Evolutionary conservation across 805 yeast species (phyloP).

Genomic region (Lachancea sp.): DNA sequence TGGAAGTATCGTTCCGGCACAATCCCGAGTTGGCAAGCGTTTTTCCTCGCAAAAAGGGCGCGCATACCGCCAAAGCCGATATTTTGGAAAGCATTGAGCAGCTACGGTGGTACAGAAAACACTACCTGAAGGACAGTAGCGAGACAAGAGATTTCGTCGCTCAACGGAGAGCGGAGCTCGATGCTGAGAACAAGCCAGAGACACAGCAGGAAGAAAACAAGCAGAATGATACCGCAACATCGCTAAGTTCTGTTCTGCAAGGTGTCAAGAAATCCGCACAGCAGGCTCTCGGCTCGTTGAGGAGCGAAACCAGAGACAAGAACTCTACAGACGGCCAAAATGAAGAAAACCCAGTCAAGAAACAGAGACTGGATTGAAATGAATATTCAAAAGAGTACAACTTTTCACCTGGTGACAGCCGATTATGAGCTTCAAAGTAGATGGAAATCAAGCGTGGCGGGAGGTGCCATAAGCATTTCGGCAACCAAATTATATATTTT

Average conservation of each 20-base stretch:
- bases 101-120: constrained; percentile 64
- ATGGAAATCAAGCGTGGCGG: too few relatives aligned
- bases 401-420: background rate
- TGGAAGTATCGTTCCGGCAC: constrained; percentile 75
- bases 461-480: too few relatives aligned
- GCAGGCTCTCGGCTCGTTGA: background rate
- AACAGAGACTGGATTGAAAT: background rate
- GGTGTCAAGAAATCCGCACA: background rate
- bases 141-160: constrained; percentile 13
- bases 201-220: background rate
- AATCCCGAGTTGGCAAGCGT: constrained; percentile 53
- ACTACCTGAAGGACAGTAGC: constrained; percentile 43
- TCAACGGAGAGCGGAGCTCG: constrained; percentile 5
- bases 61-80: constrained; percentile 86
- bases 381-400: background rate
- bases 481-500: too few relatives aligned
- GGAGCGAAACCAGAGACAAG: background rate
- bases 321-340: background rate
- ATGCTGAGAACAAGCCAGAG: background rate
- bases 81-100: constrained; percentile 85
- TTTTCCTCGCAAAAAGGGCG: constrained; percentile 57
- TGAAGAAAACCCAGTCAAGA: background rate
- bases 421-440: too few relatives aligned
- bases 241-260: background rate
- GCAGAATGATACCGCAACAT: background rate